phyloP scores from a whole-genome alignment of 371 early-diverging fungal genomes.

The Circinella umbellata region DNA sequence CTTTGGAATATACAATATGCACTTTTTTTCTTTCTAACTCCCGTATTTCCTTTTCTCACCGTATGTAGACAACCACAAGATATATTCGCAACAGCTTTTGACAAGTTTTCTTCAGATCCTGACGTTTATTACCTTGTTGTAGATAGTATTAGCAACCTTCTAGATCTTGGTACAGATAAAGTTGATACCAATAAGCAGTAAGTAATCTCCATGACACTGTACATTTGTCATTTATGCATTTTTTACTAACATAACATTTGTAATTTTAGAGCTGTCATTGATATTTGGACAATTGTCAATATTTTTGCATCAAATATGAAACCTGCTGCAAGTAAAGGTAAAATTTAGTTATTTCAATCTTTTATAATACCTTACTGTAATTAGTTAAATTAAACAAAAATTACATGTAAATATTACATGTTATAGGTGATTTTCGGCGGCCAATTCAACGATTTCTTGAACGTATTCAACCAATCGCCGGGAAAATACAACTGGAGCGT shows the following conservation, averaged over 20 bases:
- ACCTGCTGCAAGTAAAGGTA: conserved; percentile 30
- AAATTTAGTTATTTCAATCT: background rate
- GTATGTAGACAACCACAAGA: conserved; percentile 42
- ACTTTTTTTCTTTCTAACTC: too few species aligned
- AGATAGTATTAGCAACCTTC: conserved; percentile 41
- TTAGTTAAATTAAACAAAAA: too few species aligned
- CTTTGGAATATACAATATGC: too few species aligned
- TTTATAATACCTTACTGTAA: too few species aligned
- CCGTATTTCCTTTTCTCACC: background rate
- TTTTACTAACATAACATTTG: background rate
- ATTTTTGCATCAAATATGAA: conserved; percentile 38
- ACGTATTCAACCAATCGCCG: conserved; percentile 61
- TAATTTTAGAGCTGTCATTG: conserved; percentile 30
- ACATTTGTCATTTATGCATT: too few species aligned
- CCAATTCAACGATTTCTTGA: conserved; percentile 38
- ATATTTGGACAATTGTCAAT: conserved; percentile 47
- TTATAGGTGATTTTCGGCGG: conserved; percentile 17
- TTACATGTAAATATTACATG: background rate
- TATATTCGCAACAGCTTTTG: conserved; percentile 39
- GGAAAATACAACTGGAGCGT: conserved; percentile 35
- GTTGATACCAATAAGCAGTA: conserved; percentile 26
- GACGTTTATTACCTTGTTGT: conserved; percentile 49
- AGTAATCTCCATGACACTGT: background rate
- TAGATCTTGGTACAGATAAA: conserved; percentile 32
- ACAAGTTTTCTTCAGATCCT: conserved; percentile 35